Percentiles rank a stretch among this genome's conserved stretches.
Conservation (phyloP, 2,329 filamentous ascomycete genomes). For the Colletotrichum sp. region DNA sequence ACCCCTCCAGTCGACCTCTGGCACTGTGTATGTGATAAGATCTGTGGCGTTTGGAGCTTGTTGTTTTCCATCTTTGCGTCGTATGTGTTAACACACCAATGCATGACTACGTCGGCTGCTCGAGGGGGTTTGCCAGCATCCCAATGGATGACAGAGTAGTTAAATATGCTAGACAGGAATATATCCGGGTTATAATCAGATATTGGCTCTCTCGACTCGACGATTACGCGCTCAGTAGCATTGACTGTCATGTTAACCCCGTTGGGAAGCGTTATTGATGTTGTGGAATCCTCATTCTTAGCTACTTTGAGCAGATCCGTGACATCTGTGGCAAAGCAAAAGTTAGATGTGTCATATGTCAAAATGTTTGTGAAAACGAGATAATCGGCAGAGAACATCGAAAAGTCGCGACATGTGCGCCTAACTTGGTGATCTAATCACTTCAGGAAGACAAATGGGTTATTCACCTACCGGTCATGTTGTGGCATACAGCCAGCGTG, state of each 20-base stretch:
- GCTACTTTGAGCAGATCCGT: background rate
- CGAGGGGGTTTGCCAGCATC: background rate
- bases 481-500: background rate
- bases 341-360: too few species aligned
- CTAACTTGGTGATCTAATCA: background rate
- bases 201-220: background rate
- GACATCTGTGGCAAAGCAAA: too few species aligned
- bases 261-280: background rate
- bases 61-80: too few species aligned
- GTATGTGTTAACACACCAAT: background rate
- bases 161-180: background rate
- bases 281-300: background rate
- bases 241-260: background rate
- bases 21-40: too few species aligned
- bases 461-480: background rate
- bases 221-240: background rate
- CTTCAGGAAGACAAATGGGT: too few species aligned
- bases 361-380: too few species aligned
- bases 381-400: too few species aligned
- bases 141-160: background rate
- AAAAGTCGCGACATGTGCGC: too few species aligned
- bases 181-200: background rate
- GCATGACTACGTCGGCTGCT: background rate
- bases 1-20: too few species aligned
- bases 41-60: too few species aligned